Conservation (phyloP, 768 basidiomycete species). For the Podaxis sp. region DNA sequence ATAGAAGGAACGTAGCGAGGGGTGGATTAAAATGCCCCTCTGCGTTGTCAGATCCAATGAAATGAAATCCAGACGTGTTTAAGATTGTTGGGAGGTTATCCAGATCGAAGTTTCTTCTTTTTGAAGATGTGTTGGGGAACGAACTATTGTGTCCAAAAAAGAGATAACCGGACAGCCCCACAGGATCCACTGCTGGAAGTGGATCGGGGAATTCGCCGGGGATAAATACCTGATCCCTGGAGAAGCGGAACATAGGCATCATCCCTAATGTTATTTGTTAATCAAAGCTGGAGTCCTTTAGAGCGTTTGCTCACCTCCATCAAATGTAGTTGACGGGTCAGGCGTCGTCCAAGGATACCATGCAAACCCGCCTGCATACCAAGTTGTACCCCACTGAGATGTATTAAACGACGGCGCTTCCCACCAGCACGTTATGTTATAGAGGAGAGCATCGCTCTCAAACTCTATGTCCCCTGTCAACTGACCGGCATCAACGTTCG, state of each 20-base stretch:
- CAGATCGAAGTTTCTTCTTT: background rate
- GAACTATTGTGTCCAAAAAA: conserved; percentile 7
- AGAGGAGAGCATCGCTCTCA: background rate
- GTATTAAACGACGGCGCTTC: background rate
- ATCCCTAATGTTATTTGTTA: background rate
- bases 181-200: background rate
- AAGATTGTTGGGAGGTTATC: background rate
- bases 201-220: background rate
- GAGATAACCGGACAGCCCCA: background rate
- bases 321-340: background rate
- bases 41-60: background rate
- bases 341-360: background rate
- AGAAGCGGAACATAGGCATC: conserved; percentile 1
- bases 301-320: background rate
- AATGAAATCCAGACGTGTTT: background rate
- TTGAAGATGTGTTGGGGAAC: background rate
- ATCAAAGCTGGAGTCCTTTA: background rate
- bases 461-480: background rate
- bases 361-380: background rate
- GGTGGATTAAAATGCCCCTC: background rate
- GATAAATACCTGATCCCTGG: background rate
- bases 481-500: background rate
- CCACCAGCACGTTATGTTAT: conserved; percentile 4
- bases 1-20: background rate
- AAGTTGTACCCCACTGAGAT: background rate